Conservation (phyloP, 2,329 filamentous ascomycete genomes). For the Trichoderma semiorbis region DNA sequence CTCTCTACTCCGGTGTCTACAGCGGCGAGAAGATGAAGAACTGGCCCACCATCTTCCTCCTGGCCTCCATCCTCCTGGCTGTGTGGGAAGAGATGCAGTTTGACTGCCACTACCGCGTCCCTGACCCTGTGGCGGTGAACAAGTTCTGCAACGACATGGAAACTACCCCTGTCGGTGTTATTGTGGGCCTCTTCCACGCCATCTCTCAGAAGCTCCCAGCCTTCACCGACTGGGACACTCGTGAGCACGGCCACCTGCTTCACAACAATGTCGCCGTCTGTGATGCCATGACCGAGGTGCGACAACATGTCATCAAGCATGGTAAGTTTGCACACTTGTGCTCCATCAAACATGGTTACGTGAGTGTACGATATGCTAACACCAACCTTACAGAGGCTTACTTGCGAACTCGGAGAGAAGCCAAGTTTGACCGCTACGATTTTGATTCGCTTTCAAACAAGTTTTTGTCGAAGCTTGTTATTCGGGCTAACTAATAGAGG, state of each 20-base stretch:
- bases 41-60: slow-evolving; percentile 98
- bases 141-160: slow-evolving; percentile 99
- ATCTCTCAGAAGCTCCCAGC: slow-evolving; percentile 95
- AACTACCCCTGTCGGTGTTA: slow-evolving; percentile 89
- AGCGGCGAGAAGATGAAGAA: slow-evolving; percentile 96
- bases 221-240: slow-evolving; percentile 91
- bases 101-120: slow-evolving; percentile 92
- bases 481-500: slow-evolving; percentile 67
- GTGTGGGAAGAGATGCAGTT: slow-evolving; percentile 99
- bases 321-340: slow-evolving; percentile 55
- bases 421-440: slow-evolving; percentile 84
- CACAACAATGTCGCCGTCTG: slow-evolving; percentile 91
- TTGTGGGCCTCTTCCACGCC: slow-evolving; percentile 93
- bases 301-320: slow-evolving; percentile 87
- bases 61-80: slow-evolving; percentile 85
- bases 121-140: slow-evolving; percentile 76
- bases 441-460: slow-evolving; percentile 97
- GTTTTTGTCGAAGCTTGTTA: slow-evolving; percentile 93
- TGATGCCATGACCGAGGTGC: slow-evolving; percentile 94
- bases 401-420: slow-evolving; percentile 71
- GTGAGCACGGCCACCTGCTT: slow-evolving; percentile 84
- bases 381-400: slow-evolving; percentile 69
- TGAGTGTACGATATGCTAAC: slow-evolving; percentile 23
- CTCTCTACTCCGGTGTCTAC: slow-evolving; percentile 95
- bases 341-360: background rate